Evolutionary conservation across 2,329 filamentous ascomycete genomes (phyloP).

Genomic region (Colletotrichum abscissum): DNA sequence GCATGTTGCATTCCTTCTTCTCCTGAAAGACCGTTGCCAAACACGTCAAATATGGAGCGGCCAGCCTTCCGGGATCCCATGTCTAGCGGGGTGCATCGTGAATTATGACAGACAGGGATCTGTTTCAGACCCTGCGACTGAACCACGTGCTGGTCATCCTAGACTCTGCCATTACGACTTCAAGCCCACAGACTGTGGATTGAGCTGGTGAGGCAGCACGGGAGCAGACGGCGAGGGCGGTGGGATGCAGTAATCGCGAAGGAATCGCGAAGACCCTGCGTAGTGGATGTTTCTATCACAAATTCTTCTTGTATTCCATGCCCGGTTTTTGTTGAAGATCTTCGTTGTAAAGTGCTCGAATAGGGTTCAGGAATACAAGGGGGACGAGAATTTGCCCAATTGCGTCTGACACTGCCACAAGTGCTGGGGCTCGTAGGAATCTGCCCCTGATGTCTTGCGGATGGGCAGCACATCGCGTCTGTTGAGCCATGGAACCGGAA

Average conservation of each 20-base stretch:
- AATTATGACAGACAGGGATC: slow-evolving; percentile 1
- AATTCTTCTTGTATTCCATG: background rate
- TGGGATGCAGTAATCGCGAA: too few species aligned
- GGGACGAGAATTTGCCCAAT: background rate
- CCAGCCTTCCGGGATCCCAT: background rate
- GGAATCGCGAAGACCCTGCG: too few species aligned
- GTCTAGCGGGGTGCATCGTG: slow-evolving; percentile 2
- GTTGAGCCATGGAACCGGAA: slow-evolving; percentile 6
- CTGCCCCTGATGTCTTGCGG: background rate
- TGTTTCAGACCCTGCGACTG: slow-evolving; percentile 7
- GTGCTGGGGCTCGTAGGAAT: background rate
- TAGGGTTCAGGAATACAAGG: background rate
- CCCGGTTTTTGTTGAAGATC: background rate
- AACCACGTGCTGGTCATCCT: background rate
- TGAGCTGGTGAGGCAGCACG: background rate
- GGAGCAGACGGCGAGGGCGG: background rate
- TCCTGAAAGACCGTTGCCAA: background rate
- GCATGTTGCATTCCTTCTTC: background rate
- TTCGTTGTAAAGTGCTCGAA: background rate
- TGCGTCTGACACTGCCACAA: background rate
- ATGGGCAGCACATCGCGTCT: background rate
- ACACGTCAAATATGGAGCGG: background rate
- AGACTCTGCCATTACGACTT: background rate
- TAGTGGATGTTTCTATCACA: background rate
- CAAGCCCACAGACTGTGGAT: background rate